Evolutionary conservation across 768 basidiomycete species (phyloP).

Genomic region (Agaricus subrufescens): DNA sequence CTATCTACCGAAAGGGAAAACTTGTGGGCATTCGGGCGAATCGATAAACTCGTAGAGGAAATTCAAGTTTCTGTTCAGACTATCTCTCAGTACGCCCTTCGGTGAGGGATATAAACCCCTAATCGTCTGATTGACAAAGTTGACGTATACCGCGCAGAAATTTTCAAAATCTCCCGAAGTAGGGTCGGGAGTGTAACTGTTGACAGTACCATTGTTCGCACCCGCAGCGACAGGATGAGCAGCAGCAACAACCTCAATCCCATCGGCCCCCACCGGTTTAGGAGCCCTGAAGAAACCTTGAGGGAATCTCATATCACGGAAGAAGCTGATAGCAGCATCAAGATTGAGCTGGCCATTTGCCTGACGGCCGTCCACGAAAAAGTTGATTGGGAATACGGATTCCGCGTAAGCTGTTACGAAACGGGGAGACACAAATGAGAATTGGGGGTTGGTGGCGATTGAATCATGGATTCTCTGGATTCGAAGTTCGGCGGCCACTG

Average conservation of each 20-base stretch:
- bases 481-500: constrained; percentile 13
- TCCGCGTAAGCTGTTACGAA: constrained; percentile 17
- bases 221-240: constrained; percentile 13
- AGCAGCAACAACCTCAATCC: constrained; percentile 5
- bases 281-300: constrained; percentile 11
- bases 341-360: constrained; percentile 9
- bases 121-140: constrained; percentile 15
- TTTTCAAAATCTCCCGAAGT: constrained; percentile 7
- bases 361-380: constrained; percentile 17
- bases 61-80: constrained; percentile 9
- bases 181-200: constrained; percentile 12
- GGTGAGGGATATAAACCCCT: constrained; percentile 16
- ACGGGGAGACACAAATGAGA: constrained; percentile 13
- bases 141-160: constrained; percentile 13
- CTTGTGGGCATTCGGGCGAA: background rate
- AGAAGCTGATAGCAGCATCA: constrained; percentile 14
- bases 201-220: constrained; percentile 7
- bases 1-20: constrained; percentile 6
- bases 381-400: constrained; percentile 12
- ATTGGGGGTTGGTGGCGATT: constrained; percentile 15
- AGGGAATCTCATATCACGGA: constrained; percentile 13
- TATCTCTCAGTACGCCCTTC: constrained; percentile 4
- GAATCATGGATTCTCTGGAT: constrained; percentile 16
- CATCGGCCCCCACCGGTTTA: constrained; percentile 1
- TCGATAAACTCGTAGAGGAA: constrained; percentile 3